These are phyloP conservation scores for Chlorella sp. DNA, from an alignment of 139 green algal genomes.

Conservation along the genomic window DNA sequence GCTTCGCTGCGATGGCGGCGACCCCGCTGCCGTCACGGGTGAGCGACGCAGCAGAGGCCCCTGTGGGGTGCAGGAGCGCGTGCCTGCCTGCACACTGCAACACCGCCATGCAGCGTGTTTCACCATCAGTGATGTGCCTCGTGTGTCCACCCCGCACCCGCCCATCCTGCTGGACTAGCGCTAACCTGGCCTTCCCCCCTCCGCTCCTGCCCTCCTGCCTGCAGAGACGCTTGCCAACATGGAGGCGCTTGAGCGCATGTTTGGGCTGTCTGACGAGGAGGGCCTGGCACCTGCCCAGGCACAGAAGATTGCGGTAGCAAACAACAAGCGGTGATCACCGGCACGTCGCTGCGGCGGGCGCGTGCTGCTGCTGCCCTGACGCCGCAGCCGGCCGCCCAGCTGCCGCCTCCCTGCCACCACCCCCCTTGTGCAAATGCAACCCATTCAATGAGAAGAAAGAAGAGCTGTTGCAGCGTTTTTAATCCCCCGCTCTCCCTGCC, in stretches of 20 bases:
- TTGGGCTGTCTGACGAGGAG: slow-evolving; percentile 75
- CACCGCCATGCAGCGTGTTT: too few species aligned
- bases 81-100: too few species aligned
- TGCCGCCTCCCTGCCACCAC: not conserved
- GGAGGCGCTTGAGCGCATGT: slow-evolving; percentile 99
- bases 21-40: slow-evolving; percentile 79
- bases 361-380: not conserved
- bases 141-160: not conserved
- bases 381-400: not conserved
- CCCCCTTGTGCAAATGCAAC: not conserved
- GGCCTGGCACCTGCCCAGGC: slow-evolving; percentile 12
- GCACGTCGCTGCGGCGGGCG: not conserved
- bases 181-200: too few species aligned
- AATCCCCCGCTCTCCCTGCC: not conserved
- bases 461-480: not conserved
- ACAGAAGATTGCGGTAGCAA: slow-evolving; percentile 22
- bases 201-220: not conserved
- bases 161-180: not conserved
- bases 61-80: too few species aligned
- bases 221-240: slow-evolving; percentile 97
- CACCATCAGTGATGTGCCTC: too few species aligned
- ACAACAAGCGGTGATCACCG: slow-evolving; percentile 14
- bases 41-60: not conserved
- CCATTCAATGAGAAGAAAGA: not conserved
- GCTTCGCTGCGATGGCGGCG: slow-evolving; percentile 91